Evolutionary conservation across 805 yeast species (phyloP).

Genomic region (Pichia phayaonensis): DNA sequence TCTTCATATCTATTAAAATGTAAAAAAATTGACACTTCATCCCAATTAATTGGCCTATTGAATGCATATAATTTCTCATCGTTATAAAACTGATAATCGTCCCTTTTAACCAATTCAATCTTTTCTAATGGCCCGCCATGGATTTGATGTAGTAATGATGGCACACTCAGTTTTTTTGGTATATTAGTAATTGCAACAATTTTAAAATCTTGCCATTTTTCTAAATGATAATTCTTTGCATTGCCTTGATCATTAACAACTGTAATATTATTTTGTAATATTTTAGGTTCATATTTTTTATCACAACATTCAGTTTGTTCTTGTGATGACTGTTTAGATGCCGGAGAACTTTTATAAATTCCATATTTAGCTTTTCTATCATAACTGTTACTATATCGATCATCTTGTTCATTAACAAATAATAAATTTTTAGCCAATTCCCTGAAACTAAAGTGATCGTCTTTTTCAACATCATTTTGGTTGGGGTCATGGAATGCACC

Average conservation of each 20-base stretch:
- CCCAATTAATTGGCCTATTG: slow-evolving; percentile 19
- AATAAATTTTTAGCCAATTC: slow-evolving; percentile 3
- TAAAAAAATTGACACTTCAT: slow-evolving; percentile 32
- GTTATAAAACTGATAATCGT: slow-evolving; percentile 11
- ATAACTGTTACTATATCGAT: background rate
- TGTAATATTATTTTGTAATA: background rate
- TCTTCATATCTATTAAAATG: slow-evolving; percentile 45
- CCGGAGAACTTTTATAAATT: background rate
- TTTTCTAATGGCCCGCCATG: slow-evolving; percentile 67
- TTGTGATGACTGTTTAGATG: background rate
- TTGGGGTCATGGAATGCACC: background rate
- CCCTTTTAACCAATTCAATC: slow-evolving; percentile 26
- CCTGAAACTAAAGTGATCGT: slow-evolving; percentile 4
- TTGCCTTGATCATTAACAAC: background rate
- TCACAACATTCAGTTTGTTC: background rate
- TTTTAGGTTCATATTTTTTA: background rate
- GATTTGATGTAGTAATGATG: slow-evolving; percentile 45
- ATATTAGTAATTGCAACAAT: slow-evolving; percentile 20
- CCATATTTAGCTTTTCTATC: background rate
- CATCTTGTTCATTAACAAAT: background rate
- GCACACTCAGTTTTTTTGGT: slow-evolving; percentile 34
- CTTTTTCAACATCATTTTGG: background rate
- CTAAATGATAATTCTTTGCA: background rate
- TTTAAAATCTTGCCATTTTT: slow-evolving; percentile 9
- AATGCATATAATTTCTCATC: background rate